phyloP scores from a whole-genome alignment of 257 asterid genomes.

The Thymus mandschuricus region DNA sequence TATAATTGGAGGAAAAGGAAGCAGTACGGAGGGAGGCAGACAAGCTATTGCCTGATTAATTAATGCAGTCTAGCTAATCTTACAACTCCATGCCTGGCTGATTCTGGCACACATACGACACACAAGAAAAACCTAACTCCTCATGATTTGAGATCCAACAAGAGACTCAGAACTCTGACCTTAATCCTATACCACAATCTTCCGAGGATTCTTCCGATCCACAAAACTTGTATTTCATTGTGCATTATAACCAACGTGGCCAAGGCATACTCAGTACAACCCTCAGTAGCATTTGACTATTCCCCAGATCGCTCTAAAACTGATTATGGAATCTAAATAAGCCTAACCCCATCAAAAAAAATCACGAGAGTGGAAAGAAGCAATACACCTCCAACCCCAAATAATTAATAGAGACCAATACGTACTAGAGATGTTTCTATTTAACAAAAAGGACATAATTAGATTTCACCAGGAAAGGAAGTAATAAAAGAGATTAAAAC shows the following conservation, averaged over 20 bases:
- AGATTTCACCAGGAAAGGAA: conserved; percentile 16
- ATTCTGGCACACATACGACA: neutral
- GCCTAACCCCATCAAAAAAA: neutral
- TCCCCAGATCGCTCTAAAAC: neutral
- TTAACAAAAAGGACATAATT: conserved; percentile 11
- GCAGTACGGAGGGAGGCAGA: neutral
- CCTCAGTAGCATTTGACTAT: neutral
- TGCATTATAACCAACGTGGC: neutral
- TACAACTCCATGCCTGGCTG: neutral
- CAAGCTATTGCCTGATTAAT: neutral
- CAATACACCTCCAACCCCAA: neutral
- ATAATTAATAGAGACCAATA: neutral
- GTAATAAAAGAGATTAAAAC: neutral
- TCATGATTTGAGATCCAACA: neutral
- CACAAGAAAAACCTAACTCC: neutral
- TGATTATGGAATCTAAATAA: conserved; percentile 1
- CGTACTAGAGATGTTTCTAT: neutral
- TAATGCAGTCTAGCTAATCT: neutral
- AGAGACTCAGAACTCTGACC: neutral
- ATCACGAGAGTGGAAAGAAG: neutral
- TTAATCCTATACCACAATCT: neutral
- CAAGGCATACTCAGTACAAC: neutral
- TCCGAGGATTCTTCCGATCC: neutral
- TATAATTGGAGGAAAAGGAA: neutral
- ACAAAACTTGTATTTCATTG: neutral